phyloP scores from a whole-genome alignment of 768 basidiomycete genomes.

The Suillus decipiens region DNA sequence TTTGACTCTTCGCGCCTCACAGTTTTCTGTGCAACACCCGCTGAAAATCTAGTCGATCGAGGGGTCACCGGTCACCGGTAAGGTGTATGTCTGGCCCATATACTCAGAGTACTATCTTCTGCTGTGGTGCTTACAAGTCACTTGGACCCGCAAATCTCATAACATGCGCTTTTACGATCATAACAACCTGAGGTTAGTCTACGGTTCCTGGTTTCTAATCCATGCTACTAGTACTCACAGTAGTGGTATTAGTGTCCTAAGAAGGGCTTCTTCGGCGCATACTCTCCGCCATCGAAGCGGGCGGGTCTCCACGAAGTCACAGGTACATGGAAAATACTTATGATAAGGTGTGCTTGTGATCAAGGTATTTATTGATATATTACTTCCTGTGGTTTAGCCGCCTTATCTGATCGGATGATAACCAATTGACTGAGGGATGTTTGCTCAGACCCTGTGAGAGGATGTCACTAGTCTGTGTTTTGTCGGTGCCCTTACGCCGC shows the following conservation, averaged over 20 bases:
- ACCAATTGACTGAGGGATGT: not conserved
- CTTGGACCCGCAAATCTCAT: not conserved
- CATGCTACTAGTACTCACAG: not conserved
- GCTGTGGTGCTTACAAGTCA: not conserved
- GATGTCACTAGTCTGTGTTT: not conserved
- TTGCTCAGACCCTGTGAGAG: not conserved
- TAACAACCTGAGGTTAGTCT: not conserved
- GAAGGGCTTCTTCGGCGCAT: not conserved
- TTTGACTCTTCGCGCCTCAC: not conserved
- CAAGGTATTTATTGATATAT: not conserved
- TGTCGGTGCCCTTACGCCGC: not conserved
- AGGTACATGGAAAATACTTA: not conserved
- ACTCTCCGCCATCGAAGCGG: not conserved
- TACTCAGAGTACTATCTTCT: not conserved
- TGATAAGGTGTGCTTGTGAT: not conserved
- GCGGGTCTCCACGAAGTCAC: not conserved
- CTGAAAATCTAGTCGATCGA: not conserved
- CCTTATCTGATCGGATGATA: not conserved
- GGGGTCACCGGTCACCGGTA: too few species aligned
- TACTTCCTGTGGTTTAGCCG: not conserved
- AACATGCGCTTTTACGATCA: not conserved
- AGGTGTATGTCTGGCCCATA: too few species aligned
- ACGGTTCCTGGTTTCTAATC: not conserved
- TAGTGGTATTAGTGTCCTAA: not conserved
- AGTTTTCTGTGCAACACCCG: not conserved